A percentile compares a stretch with the other conserved stretches of the same genome.
These are phyloP conservation scores for Dimargaris verticillata DNA, from an alignment of 192 early-diverging fungal species.

Conservation along the genomic window DNA sequence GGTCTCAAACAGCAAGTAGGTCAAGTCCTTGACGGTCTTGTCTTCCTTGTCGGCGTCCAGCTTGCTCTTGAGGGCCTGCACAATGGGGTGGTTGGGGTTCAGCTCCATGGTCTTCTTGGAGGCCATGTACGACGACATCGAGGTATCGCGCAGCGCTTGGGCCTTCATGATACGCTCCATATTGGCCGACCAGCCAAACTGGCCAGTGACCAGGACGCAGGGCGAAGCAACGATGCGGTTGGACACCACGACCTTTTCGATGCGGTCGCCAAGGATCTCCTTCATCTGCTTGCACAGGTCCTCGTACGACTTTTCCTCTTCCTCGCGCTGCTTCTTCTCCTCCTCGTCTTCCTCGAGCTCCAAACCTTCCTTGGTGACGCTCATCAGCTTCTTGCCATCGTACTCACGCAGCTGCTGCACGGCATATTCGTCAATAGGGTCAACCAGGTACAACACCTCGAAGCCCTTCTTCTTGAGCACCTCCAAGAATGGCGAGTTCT, in stretches of 20 bases:
- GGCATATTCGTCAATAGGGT: slow-evolving; percentile 99
- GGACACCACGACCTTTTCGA: slow-evolving; percentile 85
- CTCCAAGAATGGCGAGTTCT: slow-evolving; percentile 97
- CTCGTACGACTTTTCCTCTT: slow-evolving; percentile 83
- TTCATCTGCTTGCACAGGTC: slow-evolving; percentile 86
- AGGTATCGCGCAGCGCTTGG: slow-evolving; percentile 95
- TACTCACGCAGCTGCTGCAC: slow-evolving; percentile 98
- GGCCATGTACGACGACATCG: slow-evolving; percentile 99
- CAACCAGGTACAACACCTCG: slow-evolving; percentile 96
- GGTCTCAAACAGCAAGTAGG: slow-evolving; percentile 89
- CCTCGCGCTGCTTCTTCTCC: slow-evolving; percentile 89
- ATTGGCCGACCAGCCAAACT: slow-evolving; percentile 99
- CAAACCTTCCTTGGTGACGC: slow-evolving; percentile 96
- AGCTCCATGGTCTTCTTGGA: slow-evolving; percentile 99
- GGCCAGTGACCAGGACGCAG: slow-evolving; percentile 95
- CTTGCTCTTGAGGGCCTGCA: slow-evolving; percentile 87
- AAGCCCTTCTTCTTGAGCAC: slow-evolving; percentile 98
- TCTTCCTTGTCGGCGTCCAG: slow-evolving; percentile 91
- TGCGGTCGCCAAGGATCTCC: slow-evolving; percentile 97
- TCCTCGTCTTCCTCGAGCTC: slow-evolving; percentile 92
- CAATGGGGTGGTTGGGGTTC: slow-evolving; percentile 89
- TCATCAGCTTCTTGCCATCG: slow-evolving; percentile 97
- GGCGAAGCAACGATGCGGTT: slow-evolving; percentile 95
- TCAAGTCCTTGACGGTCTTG: slow-evolving; percentile 95
- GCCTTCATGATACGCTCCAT: slow-evolving; percentile 99